phyloP scores from a whole-genome alignment of 2,329 filamentous ascomycete genomes.

The Teratosphaeriaceae sp. region DNA sequence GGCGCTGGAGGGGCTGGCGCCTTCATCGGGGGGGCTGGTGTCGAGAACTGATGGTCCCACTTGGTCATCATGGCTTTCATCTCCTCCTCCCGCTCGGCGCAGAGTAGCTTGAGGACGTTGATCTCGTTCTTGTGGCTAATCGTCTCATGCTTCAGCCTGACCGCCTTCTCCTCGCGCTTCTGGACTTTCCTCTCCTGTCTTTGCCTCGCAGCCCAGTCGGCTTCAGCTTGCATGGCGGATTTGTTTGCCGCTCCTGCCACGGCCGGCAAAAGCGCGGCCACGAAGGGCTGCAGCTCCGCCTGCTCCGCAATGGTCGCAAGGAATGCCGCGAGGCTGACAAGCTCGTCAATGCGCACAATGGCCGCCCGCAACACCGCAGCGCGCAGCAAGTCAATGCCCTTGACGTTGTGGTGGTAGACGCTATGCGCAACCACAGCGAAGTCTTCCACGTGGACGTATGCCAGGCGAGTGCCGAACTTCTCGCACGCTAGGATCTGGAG shows the following conservation, averaged over 20 bases:
- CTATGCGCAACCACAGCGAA: constrained; percentile 5
- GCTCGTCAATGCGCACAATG: background rate
- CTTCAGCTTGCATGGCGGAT: no score
- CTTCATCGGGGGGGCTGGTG: no score
- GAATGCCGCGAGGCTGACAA: constrained; percentile 1
- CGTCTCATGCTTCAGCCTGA: background rate
- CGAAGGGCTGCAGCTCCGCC: constrained; percentile 4
- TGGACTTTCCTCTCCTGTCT: no score
- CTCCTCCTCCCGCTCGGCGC: background rate
- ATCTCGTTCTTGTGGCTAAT: background rate
- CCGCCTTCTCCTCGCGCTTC: no score
- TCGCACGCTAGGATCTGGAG: constrained; percentile 7
- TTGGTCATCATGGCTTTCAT: background rate
- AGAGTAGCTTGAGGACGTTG: background rate
- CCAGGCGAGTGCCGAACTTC: constrained; percentile 5
- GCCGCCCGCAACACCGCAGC: constrained; percentile 1
- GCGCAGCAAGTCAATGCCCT: constrained; percentile 4
- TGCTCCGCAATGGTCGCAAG: background rate
- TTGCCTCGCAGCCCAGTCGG: no score
- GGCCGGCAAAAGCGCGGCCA: background rate
- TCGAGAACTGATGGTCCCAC: no score
- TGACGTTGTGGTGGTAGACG: background rate
- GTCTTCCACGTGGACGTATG: background rate
- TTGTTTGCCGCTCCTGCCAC: no score
- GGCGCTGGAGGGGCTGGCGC: no score